Base-by-base conservation (phyloP, 805 yeast genomes). In the Monosporozyma servazzii region DNA sequence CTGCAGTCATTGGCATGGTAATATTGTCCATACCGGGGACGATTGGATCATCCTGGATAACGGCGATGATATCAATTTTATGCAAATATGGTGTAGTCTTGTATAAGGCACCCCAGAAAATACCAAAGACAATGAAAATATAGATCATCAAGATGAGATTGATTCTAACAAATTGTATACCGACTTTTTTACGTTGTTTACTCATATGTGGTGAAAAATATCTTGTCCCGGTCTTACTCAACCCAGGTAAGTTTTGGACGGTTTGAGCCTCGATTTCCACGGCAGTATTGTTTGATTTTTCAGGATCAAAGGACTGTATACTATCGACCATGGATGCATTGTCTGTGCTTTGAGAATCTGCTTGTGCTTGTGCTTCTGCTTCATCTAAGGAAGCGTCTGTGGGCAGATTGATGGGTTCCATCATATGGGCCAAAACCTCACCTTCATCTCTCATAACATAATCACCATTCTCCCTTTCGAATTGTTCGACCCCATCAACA, bases 61-160 rank as follows among this genome's bases (percentile, higher is more conserved):
- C 52, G 5, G 42, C 25, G 4, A 49, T 10, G 25, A 36, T 20
- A 29, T 49, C 31, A 5, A 49, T 45, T 25, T 44, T 44, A 45
- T 49, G 45, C 40, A 49, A 29, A 40, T 65, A 53, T 6, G 55
- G 54, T 1, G 45, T 17, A 49, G 70, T 58, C 45, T 63, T 46
- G 51, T 68, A 70, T 2, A 62, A 51, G 2, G 73, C 65, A 21
- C 74, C 74, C 71, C 72, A 68, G 51, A 66, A 71, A 2, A 69
- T 53, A 9, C 60, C 54, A 13, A 70, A 53, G 7, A 62, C 61
- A 1, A 57, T 43, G 23, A 56, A 52, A 20, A 64, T 56, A 9
- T 65, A 53, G 9, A 58, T 8, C 10, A 56, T 55, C 5, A 69
- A 49, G 3, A 62, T 36, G 5, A 58, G 15, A 44, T 57, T 51